These are phyloP conservation scores for Colletotrichum coccodes DNA, from an alignment of 2,329 filamentous ascomycete species.

Conservation along the genomic window DNA sequence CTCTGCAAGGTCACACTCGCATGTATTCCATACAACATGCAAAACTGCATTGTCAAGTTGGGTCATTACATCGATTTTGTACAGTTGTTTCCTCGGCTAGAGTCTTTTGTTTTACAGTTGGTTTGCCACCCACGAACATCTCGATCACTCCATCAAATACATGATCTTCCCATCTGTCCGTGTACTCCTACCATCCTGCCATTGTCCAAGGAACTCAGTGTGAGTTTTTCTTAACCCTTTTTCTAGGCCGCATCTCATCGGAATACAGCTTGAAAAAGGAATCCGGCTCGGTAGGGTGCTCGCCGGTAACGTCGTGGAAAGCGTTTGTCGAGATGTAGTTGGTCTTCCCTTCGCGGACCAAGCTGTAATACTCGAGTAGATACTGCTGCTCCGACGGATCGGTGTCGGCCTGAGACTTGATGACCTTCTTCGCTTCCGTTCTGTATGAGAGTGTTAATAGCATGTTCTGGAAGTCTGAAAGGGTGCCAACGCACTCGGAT, in stretches of 20 bases:
- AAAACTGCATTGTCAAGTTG: too few relatives aligned
- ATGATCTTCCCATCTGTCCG: too few relatives aligned
- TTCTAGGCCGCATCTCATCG: constrained; percentile 49
- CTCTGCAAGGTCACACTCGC: too few relatives aligned
- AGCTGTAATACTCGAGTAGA: constrained; percentile 61
- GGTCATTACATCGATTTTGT: too few relatives aligned
- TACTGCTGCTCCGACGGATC: constrained; percentile 55
- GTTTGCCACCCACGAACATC: too few relatives aligned
- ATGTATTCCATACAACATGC: too few relatives aligned
- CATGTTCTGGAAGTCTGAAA: not conserved
- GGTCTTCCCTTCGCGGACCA: constrained; percentile 63
- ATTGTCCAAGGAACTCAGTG: too few relatives aligned
- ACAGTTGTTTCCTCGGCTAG: too few relatives aligned
- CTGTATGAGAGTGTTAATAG: not conserved
- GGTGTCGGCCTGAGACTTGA: constrained; percentile 43
- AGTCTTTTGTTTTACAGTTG: too few relatives aligned
- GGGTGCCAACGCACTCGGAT: constrained; percentile 47
- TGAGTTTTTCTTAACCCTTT: constrained; percentile 38
- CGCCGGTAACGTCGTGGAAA: constrained; percentile 59
- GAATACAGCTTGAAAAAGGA: constrained; percentile 61
- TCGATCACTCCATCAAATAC: too few relatives aligned
- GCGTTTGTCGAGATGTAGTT: constrained; percentile 63
- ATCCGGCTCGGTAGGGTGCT: constrained; percentile 54
- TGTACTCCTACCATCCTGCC: too few relatives aligned
- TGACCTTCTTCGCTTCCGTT: constrained; percentile 35